Base-by-base conservation (phyloP, 1,284 basidiomycete genomes). In the Cutaneotrichosporon cavernicola region DNA sequence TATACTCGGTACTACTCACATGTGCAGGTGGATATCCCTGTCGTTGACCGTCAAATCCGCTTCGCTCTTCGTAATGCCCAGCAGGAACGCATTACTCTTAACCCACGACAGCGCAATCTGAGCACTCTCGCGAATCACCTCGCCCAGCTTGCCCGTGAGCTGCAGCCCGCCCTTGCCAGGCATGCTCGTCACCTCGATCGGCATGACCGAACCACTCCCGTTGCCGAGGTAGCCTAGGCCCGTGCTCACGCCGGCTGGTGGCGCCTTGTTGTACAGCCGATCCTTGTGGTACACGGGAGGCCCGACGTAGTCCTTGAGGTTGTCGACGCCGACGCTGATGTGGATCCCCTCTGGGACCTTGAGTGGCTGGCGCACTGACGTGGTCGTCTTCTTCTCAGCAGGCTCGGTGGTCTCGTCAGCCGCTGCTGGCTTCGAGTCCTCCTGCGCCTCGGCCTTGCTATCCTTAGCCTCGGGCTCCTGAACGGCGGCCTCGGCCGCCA, bases 181-280 rank as follows among this genome's bases (percentile, higher is more conserved):
- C 91, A 94, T 95, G 61, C 87, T 88, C 91, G 89, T 90, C 56
- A 91, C 91, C 82, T 99, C 96, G 63, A 99, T 89, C 18, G 96
- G 94, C 94, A 98, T 97, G 60, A 98, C 90, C 30, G 92, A 90
- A 30, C 96, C 96, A 11, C 90, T 92, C 0, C 96, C 96, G 79
- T 98, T 98, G 16, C 95, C 95, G 26, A 97, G 84, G 80, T 97
- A 98, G 7, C 96, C 96, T 4, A 99, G 83, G 34, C 96, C 96
- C 6, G 92, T 96, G 70, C 89, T 91, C 31, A 98, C 96, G 63
- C 96, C 96, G 0, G 93, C 87, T 1, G 97, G 96, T 16, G 92
- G 90, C 4, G 87, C 81, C 56, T 84, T 83, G 13, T 86, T 85
- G 77, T 97, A 99, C 83, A 99, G 86, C 69, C 96, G 83, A 76